Base-by-base conservation (phyloP, 306 rosid genomes). In the Comarum palustre region DNA sequence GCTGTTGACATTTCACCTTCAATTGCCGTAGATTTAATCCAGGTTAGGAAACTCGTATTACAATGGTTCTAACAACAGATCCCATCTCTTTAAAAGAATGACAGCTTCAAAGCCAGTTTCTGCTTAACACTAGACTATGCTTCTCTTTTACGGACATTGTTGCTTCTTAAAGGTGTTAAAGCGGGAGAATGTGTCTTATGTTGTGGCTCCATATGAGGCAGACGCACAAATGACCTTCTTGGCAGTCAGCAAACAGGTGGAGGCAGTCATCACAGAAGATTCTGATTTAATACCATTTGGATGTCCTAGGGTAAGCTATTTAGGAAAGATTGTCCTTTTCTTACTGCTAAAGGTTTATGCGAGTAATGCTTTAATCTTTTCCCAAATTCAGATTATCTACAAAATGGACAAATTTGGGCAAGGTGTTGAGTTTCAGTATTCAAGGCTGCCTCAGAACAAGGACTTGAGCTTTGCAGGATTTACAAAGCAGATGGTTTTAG, bases 151-250 rank as follows among this genome's bases (percentile, higher is more conserved):
- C 29, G 69, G 47, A 69, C 39, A 74, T 73, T 69, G 27, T 62
- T 77, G 58, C 58, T 62, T 67, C 38, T 66, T 38, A 15, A 78
- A 91, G 98, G 97, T 88, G 64, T 83, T 91, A 84, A 94, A 88
- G 87, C 87, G 63, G 80, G 97, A 94, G 84, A 87, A 86, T 66
- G 80, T 91, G 65, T 77, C 77, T 0, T 86, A 89, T 77, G 51
- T 94, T 79, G 98, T 94, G 79, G 98, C 98, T 77, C 98, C 98
- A 66, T 94, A 94, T 11, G 97, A 94, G 79, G 98, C 97, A 71
- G 98, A 94, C 82, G 96, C 98, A 39, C 98, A 94, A 70, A 84
- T 94, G 98, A 84, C 98, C 66, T 94, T 89, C 85, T 82, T 94
- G 89, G 98, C 98, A 29, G 41, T 78, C 67, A 88, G 76, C 71